These are phyloP conservation scores for Wilcoxina mikolae DNA, from an alignment of 495 filamentous ascomycete species.

Conservation along the genomic window DNA sequence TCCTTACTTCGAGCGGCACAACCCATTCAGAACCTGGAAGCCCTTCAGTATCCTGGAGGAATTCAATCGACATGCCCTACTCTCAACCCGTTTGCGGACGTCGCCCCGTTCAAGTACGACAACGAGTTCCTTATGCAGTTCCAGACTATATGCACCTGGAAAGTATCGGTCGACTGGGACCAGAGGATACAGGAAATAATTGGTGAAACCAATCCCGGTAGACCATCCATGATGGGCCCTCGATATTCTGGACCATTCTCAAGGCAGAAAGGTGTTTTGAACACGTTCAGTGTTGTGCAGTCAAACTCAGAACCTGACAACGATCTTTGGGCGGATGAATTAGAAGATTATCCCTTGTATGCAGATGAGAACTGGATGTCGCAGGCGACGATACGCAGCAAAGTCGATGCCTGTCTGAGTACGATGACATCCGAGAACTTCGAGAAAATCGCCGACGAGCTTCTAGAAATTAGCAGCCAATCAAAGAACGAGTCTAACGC, in stretches of 20 bases:
- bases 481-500: constrained; percentile 91
- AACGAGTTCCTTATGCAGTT: constrained; percentile 90
- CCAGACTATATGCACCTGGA: constrained; percentile 81
- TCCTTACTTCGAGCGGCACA: too few species aligned
- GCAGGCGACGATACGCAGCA: constrained; percentile 90
- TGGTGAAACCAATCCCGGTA: constrained; percentile 42
- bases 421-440: constrained; percentile 99
- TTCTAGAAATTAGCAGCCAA: constrained; percentile 78
- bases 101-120: constrained; percentile 88
- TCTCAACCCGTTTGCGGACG: constrained; percentile 55
- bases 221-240: too few species aligned
- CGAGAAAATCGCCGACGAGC: constrained; percentile 83
- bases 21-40: constrained; percentile 54
- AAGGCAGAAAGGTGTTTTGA: too few species aligned
- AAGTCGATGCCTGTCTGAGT: constrained; percentile 93
- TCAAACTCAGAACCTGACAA: too few species aligned
- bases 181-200: constrained; percentile 68
- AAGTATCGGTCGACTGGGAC: constrained; percentile 82
- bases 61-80: constrained; percentile 80
- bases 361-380: constrained; percentile 52
- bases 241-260: too few species aligned
- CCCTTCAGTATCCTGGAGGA: constrained; percentile 57
- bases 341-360: too few species aligned
- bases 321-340: too few species aligned
- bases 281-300: too few species aligned